A percentile compares a stretch with the other conserved stretches of the same genome.
Evolutionary conservation across 768 basidiomycete genomes (phyloP).

Genomic region (Scleroderma citrinum): DNA sequence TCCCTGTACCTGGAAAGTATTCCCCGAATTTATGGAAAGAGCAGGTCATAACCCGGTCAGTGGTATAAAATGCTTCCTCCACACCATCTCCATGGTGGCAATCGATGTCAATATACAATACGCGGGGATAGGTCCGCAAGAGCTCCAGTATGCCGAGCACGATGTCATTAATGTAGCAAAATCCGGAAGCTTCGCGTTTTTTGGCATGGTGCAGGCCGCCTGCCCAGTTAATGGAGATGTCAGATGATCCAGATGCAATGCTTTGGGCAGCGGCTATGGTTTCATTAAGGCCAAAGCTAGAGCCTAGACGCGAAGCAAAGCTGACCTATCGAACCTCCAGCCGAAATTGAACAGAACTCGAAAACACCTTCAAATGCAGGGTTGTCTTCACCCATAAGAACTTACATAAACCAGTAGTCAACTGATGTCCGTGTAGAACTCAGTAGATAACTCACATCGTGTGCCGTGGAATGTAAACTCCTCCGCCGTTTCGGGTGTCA

Average conservation of each 20-base stretch:
- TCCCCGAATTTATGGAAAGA: slow-evolving; percentile 98
- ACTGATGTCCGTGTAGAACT: not conserved
- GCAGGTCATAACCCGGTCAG: slow-evolving; percentile 94
- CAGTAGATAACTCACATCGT: slow-evolving; percentile 55
- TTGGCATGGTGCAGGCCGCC: slow-evolving; percentile 99
- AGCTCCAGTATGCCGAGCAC: slow-evolving; percentile 93
- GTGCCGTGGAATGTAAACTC: slow-evolving; percentile 80
- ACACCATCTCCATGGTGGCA: slow-evolving; percentile 99
- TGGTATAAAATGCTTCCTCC: slow-evolving; percentile 97
- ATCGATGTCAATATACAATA: slow-evolving; percentile 97
- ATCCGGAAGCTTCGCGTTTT: slow-evolving; percentile 95
- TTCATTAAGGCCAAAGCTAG: slow-evolving; percentile 1
- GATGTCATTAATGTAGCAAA: slow-evolving; percentile 99
- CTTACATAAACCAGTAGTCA: slow-evolving; percentile 21
- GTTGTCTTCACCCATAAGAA: slow-evolving; percentile 84
- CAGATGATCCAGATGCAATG: slow-evolving; percentile 71
- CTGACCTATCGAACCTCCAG: slow-evolving; percentile 89
- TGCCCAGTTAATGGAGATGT: slow-evolving; percentile 93
- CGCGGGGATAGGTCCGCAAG: slow-evolving; percentile 76
- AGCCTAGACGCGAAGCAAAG: not conserved
- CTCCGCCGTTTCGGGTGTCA: slow-evolving; percentile 88
- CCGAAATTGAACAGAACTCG: slow-evolving; percentile 95
- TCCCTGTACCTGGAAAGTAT: slow-evolving; percentile 68
- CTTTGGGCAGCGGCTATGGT: slow-evolving; percentile 69
- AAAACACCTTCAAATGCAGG: slow-evolving; percentile 95